Evolutionary conservation across 305 asterid genomes (phyloP), one percentile per base, ranked within the genome.

Genomic region (Caryopteris hybrid): DNA sequence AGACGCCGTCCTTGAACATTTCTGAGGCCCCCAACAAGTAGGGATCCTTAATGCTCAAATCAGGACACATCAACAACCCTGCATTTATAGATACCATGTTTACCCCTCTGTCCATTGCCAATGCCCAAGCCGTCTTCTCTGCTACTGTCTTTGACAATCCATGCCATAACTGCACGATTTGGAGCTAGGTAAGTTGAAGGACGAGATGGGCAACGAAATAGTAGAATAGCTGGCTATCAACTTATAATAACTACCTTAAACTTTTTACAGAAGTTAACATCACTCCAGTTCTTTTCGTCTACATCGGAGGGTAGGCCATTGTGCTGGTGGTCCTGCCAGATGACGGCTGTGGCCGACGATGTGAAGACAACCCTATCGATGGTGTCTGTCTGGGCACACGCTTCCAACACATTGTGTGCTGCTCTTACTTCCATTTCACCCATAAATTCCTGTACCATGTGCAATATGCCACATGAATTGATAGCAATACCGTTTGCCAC

Each of bases 381-480:
- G 70, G 92, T 87, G 55, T 84, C 89, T 16, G 97, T 93, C 61
- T 85, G 97, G 0, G 96, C 95, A 76, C 99, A 86, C 13, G 99
- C 99, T 82, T 93, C 99, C 83, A 93, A 34, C 74, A 88, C 95
- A 72, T 90, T 93, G 71, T 93, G 97, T 39, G 98, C 97, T 33
- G 98, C 98, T 74, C 96, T 87, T n/a, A 86, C 97, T 74, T 93
- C 99, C 69, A 90, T 61, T 64, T 93, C 99, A 41, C 86, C 90
- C 95, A 84, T 85, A 48, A 64, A 75, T 82, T 88, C 99, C 96
- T 93, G 85, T 11, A 68, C 41, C 54, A 65, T 13, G n/a, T 6
- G 14, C n/a, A 45, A 38, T 20, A 7, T 14, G 20, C 50, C 31
- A 29, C 36, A 21, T 34, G 48, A 34, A 8, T 4, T 20, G 43